These are phyloP conservation scores for Mikania micrantha DNA, from an alignment of 129 eudicot genomes.

Conservation along the genomic window DNA sequence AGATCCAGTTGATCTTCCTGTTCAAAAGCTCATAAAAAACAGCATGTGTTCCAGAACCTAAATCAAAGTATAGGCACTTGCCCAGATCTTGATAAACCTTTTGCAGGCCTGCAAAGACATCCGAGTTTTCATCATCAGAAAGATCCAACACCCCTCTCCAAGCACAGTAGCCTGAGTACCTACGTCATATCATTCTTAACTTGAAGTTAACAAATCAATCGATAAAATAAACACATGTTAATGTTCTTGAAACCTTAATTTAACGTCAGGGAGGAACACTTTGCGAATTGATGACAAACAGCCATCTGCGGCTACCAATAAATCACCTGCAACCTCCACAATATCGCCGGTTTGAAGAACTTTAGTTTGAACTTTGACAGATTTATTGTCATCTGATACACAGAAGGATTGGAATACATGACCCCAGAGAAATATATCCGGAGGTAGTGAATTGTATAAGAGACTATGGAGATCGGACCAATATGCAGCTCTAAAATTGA, in stretches of 20 bases:
- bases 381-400: conserved; percentile 34
- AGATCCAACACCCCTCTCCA: conserved; percentile 94
- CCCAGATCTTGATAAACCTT: conserved; percentile 76
- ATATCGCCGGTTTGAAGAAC: conserved; percentile 46
- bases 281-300: conserved; percentile 64
- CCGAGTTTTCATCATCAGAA: conserved; percentile 44
- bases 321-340: conserved; percentile 41
- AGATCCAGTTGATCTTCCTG: conserved; percentile 77
- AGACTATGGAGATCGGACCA: conserved; percentile 88
- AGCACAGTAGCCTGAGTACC: conserved; percentile 96
- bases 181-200: conserved; percentile 19
- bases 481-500: conserved; percentile 75
- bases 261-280: conserved; percentile 50
- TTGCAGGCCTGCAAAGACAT: conserved; percentile 31
- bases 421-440: conserved; percentile 65
- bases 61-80: conserved; percentile 67
- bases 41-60: conserved; percentile 48
- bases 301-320: conserved; percentile 85
- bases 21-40: conserved; percentile 76
- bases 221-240: neutral
- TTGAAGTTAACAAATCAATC: neutral
- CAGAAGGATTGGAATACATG: conserved; percentile 54
- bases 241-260: conserved; percentile 46
- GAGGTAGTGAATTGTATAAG: conserved; percentile 54
- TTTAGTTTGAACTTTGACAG: conserved; percentile 41